Conservation (phyloP, 164 flowering plant genomes). For the Magnolia kwangsiensis region DNA sequence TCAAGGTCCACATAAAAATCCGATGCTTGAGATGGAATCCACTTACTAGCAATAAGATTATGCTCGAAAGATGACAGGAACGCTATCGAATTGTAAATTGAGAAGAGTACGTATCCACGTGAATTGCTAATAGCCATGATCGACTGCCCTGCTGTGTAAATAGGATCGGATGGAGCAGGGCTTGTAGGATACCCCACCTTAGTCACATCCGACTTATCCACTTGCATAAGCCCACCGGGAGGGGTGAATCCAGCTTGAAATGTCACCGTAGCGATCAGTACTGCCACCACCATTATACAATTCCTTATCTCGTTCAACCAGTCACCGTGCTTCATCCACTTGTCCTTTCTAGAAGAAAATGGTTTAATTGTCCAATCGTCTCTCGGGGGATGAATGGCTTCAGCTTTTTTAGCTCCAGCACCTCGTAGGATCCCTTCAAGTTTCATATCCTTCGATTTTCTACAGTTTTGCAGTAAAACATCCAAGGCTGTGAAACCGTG, state of each 20-base stretch:
- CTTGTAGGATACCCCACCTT: too few species aligned
- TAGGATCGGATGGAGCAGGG: too few species aligned
- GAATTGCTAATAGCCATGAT: neutral
- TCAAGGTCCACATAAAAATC: neutral
- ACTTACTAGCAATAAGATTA: neutral
- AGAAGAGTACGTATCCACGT: neutral
- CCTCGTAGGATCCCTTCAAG: neutral
- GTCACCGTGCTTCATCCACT: too few species aligned
- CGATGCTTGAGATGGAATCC: neutral
- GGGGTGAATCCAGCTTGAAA: conserved; percentile 7
- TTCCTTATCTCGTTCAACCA: neutral
- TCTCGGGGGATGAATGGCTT: neutral
- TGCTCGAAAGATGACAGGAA: neutral
- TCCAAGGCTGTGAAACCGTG: conserved; percentile 1
- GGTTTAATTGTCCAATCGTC: neutral
- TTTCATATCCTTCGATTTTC: neutral
- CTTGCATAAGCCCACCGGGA: conserved; percentile 4
- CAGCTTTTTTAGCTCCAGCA: neutral
- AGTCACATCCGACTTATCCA: neutral
- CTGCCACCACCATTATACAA: neutral
- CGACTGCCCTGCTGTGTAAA: neutral
- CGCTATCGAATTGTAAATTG: neutral
- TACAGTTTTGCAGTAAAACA: neutral
- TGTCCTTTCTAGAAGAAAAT: neutral
- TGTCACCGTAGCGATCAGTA: neutral